Percentiles rank a stretch among this genome's conserved stretches.
phyloP scores from a whole-genome alignment of 768 basidiomycete genomes.

The Phaeotremella fagi region DNA sequence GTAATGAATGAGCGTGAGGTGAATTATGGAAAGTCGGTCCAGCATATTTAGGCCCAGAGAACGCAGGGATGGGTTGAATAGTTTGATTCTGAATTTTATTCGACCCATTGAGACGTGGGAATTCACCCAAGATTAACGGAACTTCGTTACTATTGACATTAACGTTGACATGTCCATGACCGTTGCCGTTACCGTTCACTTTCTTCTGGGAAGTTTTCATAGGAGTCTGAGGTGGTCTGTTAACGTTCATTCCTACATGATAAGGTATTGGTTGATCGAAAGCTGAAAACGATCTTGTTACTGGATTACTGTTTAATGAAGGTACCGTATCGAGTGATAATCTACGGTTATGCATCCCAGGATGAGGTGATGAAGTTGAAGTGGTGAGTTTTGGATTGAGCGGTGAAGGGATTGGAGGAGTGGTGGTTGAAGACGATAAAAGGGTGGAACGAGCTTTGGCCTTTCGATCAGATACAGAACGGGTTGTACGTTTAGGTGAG shows the following conservation, averaged over 20 bases:
- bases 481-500: constrained; percentile 2
- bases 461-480: constrained; percentile 2
- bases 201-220: constrained; percentile 16
- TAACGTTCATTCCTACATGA: constrained; percentile 32
- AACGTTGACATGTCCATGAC: too few relatives aligned
- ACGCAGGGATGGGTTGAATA: too few relatives aligned
- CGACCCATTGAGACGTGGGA: constrained; percentile 22
- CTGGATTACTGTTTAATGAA: neutral
- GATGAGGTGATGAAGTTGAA: neutral
- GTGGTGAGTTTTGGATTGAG: constrained; percentile 12
- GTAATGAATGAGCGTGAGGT: constrained; percentile 26
- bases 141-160: constrained; percentile 3
- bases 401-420: constrained; percentile 12
- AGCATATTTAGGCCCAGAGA: constrained; percentile 32
- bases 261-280: constrained; percentile 21
- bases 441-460: neutral
- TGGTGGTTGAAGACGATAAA: neutral
- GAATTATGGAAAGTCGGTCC: constrained; percentile 41
- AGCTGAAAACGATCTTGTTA: constrained; percentile 4
- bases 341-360: constrained; percentile 11
- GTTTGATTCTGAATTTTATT: neutral
- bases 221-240: constrained; percentile 39
- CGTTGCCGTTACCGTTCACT: neutral
- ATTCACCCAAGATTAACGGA: constrained; percentile 28
- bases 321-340: constrained; percentile 8